Base-by-base conservation (phyloP, 108 stramenopile species). In the Chaetoceros muelleri region DNA sequence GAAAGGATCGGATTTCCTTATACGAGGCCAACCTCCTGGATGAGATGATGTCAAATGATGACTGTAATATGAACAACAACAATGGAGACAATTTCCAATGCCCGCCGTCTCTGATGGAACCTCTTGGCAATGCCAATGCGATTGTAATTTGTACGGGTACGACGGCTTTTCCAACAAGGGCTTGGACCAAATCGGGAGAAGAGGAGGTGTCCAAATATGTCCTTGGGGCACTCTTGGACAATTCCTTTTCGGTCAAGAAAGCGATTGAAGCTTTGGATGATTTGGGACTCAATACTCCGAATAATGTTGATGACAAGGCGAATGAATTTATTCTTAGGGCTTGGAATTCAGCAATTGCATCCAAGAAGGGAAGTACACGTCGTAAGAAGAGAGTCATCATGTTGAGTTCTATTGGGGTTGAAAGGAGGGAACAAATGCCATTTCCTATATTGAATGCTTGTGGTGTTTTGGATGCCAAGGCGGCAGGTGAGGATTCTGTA, bases 401-500 rank as follows among this genome's bases (percentile, higher is more conserved):
- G 52, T 27, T 80, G 26, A 76, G 55, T 19, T 76, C 74, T 25
- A 62, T 90, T 22, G 89, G 89, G 20, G 82, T 85, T 23, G 46
- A 69, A 40, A 62, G 84, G 22, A 52, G 66, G 20, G 70, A 69
- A 31, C 24, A 58, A n/a, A 70, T 86, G 73, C 88, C 88, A 22
- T 90, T 82, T 66, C 53, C 65, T 0, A 76, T 90, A 47, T 53
- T 90, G 26, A 90, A 90, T 69, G 70, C 78, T 0, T 84, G 70
- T 57, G 84, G 88, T 18, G 88, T 90, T 3, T 62, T 86, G 44
- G 76, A 80, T 60, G 80, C 85, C 48, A 84, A 86, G 61, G 63
- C 65, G 7, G 56, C 54, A 21, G 84, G 75, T 47, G 88, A 86
- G 63, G 67, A 60, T 16, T 68, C 82, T 0, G 30, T 90, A 24